phyloP scores from a whole-genome alignment of 257 asterid genomes.

The Lantana camara region DNA sequence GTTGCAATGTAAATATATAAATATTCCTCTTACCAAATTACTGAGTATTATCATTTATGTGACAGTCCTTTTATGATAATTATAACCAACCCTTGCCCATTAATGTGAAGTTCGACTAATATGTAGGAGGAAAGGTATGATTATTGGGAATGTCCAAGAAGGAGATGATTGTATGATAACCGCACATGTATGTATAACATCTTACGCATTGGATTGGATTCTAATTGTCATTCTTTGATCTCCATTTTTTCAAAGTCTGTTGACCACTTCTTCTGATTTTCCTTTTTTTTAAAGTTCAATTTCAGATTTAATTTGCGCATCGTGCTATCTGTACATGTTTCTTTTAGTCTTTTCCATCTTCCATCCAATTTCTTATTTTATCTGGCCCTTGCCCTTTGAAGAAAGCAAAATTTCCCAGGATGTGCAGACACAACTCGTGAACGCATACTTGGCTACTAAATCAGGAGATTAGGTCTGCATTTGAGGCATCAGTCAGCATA shows the following conservation, averaged over 20 bases:
- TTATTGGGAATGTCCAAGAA: no score
- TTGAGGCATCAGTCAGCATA: constrained; percentile 4
- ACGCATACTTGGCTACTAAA: constrained; percentile 60
- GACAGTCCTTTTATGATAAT: no score
- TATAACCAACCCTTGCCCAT: no score
- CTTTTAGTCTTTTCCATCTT: no score
- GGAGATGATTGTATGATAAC: constrained; percentile 83
- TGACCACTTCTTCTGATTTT: background rate
- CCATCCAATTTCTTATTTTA: no score
- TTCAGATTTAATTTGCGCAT: constrained; percentile 1
- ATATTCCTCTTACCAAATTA: no score
- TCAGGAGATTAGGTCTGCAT: constrained; percentile 40
- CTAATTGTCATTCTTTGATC: constrained; percentile 7
- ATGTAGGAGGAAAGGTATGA: constrained; percentile 91
- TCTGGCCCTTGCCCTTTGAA: no score
- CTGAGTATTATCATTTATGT: no score
- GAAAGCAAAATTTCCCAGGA: constrained; percentile 82
- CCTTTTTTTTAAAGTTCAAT: background rate
- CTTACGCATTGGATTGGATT: constrained; percentile 1
- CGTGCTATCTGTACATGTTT: no score
- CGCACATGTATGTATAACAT: constrained; percentile 64
- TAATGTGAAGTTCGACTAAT: no score
- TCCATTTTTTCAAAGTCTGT: background rate
- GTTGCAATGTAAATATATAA: no score
- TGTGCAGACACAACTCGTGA: constrained; percentile 82